Percentiles rank a stretch among this genome's conserved stretches.
Evolutionary conservation across 768 basidiomycete genomes (phyloP).

Genomic region (Lactifluus hygrophoroides): DNA sequence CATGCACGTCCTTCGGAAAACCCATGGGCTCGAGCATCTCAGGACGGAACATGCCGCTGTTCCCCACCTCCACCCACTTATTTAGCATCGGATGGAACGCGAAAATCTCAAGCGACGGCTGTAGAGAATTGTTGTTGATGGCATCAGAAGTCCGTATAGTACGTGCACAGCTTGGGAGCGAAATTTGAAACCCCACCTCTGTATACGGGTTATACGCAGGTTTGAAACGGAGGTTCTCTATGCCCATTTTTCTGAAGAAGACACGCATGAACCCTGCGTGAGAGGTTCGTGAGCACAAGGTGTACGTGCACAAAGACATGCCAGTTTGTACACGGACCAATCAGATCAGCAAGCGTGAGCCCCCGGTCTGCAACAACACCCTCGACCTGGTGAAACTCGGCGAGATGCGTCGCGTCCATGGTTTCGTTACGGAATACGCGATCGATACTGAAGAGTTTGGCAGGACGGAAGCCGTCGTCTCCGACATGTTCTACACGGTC

Average conservation of each 20-base stretch:
- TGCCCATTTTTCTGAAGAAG: slow-evolving; percentile 98
- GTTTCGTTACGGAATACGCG: slow-evolving; percentile 98
- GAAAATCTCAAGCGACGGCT: slow-evolving; percentile 97
- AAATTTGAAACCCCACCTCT: slow-evolving; percentile 44
- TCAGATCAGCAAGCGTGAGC: slow-evolving; percentile 89
- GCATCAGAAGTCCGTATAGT: slow-evolving; percentile 5
- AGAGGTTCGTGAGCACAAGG: background rate
- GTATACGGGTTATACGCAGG: slow-evolving; percentile 99
- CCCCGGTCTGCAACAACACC: slow-evolving; percentile 95
- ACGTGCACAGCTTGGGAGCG: background rate
- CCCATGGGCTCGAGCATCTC: slow-evolving; percentile 99
- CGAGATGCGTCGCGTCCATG: slow-evolving; percentile 95
- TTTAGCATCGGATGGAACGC: slow-evolving; percentile 92
- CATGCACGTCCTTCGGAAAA: slow-evolving; percentile 90
- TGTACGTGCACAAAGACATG: background rate
- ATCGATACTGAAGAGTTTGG: slow-evolving; percentile 95
- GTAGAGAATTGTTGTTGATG: background rate
- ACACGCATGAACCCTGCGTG: slow-evolving; percentile 89
- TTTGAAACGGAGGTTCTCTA: slow-evolving; percentile 91
- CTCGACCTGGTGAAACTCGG: slow-evolving; percentile 99
- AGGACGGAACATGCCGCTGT: slow-evolving; percentile 99
- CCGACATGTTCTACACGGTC: slow-evolving; percentile 27
- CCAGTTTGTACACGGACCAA: slow-evolving; percentile 46
- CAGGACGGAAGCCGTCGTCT: slow-evolving; percentile 78
- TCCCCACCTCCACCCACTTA: slow-evolving; percentile 97